Base-by-base conservation (phyloP, 805 yeast genomes). In the Saccharomycopsis sp. region DNA sequence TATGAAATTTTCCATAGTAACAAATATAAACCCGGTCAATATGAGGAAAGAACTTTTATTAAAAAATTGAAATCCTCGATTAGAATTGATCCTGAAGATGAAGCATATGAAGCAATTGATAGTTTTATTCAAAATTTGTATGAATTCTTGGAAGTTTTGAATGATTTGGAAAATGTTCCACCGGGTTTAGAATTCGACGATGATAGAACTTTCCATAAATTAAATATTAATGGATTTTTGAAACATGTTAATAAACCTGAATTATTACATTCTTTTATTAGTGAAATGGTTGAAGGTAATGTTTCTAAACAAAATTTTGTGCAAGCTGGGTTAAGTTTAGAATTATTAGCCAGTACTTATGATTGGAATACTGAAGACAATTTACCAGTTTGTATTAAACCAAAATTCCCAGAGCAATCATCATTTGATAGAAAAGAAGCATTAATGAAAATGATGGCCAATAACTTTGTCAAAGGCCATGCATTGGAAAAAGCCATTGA, bases 261-360 rank as follows among this genome's bases (percentile, higher is more conserved):
- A 56, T 64, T 81, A 43, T 79, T 85, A 59, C 80, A 81, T 56
- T 72, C 82, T n/a, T 80, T 83, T 55, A 73, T 86, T 48, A 74
- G 77, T 59, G 80, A 76, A 42, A 70, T 86, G 72, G 82, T 72
- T 52, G 79, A 77, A 49, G 72, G 69, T 46, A 77, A 81, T 51
- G 44, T 79, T 37, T 51, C 57, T 17, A 79, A 76, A 57, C 64
- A 63, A 19, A 84, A 84, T 53, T 73, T 57, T 53, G 78, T 80
- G 25, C 95, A 86, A 61, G 94, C 94, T 5, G 95, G 89, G 3
- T 67, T 86, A 47, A 74, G 87, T 51, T 66, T 85, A 51, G 87
- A 81, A 54, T 64, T 84, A 42, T 66, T 86, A 50, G 92, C 94
- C 0, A 67, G 78, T 18, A 79, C 89, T 2, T 82, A 76, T 56